Base-by-base conservation (phyloP, 495 filamentous ascomycete species). In the Daldinia childiae region DNA sequence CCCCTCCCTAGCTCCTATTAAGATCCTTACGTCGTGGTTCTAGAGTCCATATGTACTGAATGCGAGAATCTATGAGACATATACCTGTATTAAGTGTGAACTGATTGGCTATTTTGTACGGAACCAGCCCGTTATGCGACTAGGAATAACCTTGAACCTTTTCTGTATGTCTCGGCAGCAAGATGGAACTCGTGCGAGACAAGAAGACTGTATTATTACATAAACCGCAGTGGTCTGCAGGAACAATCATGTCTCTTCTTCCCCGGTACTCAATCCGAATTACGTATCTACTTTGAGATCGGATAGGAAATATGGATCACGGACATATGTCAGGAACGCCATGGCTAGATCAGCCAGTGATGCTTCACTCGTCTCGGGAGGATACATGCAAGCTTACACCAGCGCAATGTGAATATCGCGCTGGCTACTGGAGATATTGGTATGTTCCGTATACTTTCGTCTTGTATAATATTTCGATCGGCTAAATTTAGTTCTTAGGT, bases 371-470 rank as follows among this genome's bases (percentile, higher is more conserved):
- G 4, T 81, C 74, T 4, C 78, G 85, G 1, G 75, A 64, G 11
- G 82, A 82, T 24, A 75, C 70, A 9, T 87, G 85, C 69, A 81
- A 78, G 24, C 76, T 85, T 71, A 85, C 79, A 0, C 74, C 80
- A 4, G 80, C 78, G 39, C 81, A 87, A 65, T 87, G 86, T 62
- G 81, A 75, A 2, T 86, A 83, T 64, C 80, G 83, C 9, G 61
- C 36, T 3, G 75, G 74, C 4, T 76, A 82, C 59, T 87, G 86
- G 86, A 69, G 82, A 60, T 82, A 81, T 69, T 87, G 85, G 85
- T 76, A 73, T 51, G 69, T 83, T 27, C 12, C 17, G 52, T 56
- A n/a, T 27, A 34, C n/a, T 4, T 38, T 3, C 50, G 14, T 62
- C 11, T 58, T 26, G 27, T 50, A 30, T 59, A 1, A 15, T 12